These are phyloP conservation scores for Ascochyta clinopodiicola DNA, from an alignment of 2,329 filamentous ascomycete species.

Conservation along the genomic window DNA sequence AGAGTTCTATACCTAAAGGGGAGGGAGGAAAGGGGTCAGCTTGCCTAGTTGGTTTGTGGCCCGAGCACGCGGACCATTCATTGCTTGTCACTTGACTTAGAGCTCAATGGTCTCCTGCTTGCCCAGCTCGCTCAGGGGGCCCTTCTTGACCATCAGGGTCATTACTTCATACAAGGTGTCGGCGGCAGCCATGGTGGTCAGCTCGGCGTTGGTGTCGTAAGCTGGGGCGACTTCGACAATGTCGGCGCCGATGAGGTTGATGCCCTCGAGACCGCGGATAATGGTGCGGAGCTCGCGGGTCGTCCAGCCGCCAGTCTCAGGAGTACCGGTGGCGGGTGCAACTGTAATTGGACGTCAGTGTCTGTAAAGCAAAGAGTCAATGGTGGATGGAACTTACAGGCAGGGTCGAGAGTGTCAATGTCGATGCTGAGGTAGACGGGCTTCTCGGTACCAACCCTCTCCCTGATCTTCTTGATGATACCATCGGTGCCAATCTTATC, in stretches of 20 bases:
- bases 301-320: slow-evolving; percentile 78
- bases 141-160: slow-evolving; percentile 82
- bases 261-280: slow-evolving; percentile 69
- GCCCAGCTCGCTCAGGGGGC: slow-evolving; percentile 65
- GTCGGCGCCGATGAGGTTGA: slow-evolving; percentile 74
- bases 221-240: slow-evolving; percentile 77
- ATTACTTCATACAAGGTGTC: slow-evolving; percentile 78
- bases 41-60: slow-evolving; percentile 8
- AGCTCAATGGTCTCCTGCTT: slow-evolving; percentile 38
- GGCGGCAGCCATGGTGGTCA: slow-evolving; percentile 76
- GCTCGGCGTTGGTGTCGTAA: slow-evolving; percentile 75
- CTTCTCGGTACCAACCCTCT: slow-evolving; percentile 74
- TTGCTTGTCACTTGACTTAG: slow-evolving; percentile 2
- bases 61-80: not conserved
- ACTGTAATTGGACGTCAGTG: slow-evolving; percentile 50
- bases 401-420: slow-evolving; percentile 87
- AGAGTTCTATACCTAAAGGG: slow-evolving; percentile 18
- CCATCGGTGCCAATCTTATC: slow-evolving; percentile 73
- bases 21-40: slow-evolving; percentile 5
- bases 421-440: slow-evolving; percentile 85
- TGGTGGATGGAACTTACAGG: slow-evolving; percentile 59
- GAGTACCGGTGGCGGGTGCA: slow-evolving; percentile 76
- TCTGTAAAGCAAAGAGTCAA: not conserved
- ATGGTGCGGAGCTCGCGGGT: slow-evolving; percentile 77
- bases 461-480: slow-evolving; percentile 78